Conservation (phyloP, 108 stramenopile species). For the Pseudonitzschia multiseries region DNA sequence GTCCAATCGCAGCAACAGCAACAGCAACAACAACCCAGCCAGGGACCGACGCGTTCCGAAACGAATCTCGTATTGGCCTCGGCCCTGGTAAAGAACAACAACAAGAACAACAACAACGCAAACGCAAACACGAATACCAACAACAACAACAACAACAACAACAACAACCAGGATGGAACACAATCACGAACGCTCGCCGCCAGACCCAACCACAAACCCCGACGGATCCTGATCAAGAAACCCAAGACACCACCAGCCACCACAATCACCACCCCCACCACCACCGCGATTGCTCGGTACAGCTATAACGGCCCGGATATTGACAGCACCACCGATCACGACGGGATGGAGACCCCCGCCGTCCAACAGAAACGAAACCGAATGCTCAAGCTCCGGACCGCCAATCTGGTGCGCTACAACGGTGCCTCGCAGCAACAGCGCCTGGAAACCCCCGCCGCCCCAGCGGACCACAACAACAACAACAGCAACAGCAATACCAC, state of each 20-base stretch:
- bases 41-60: neutral
- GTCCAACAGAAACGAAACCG: neutral
- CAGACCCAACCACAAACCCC: neutral
- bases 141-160: neutral
- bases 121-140: neutral
- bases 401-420: neutral
- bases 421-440: neutral
- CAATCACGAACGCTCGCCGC: neutral
- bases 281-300: no score
- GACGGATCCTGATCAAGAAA: no score
- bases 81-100: neutral
- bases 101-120: neutral
- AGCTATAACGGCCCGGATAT: neutral
- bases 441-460: neutral
- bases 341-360: neutral
- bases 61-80: neutral
- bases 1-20: neutral
- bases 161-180: neutral
- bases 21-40: neutral
- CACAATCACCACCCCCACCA: no score
- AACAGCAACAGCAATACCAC: no score
- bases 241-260: no score
- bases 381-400: neutral
- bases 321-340: constrained; percentile 1
- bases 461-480: neutral